Base-by-base conservation (phyloP, 805 yeast genomes). In the Starmera amethionina region DNA sequence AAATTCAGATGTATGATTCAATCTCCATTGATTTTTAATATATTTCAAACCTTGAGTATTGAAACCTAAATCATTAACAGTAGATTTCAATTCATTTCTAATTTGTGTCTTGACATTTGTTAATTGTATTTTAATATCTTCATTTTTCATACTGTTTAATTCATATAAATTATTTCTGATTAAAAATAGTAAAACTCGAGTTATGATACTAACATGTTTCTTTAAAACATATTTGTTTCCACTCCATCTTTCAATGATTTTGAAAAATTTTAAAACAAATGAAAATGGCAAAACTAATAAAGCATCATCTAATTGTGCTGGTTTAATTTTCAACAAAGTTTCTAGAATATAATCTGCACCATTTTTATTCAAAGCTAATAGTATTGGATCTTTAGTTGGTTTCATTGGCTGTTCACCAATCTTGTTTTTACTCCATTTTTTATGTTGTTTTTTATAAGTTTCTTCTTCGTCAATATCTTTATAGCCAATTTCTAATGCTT, bases 231-330 rank as follows among this genome's bases (percentile, higher is more conserved):
- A 58, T 34, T 66, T 59, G 25, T 64, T 64, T 39, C 65, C 60
- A 32, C 93, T 75, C 86, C 96, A 89, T 27, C 75, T 68, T 46
- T 78, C 81, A 40, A 93, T 75, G 50, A 88, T 83, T 49, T 70
- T 70, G 46, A 93, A 69, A 38, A 93, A 68, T 48, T 75, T 75
- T 41, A 79, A 57, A 3, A 89, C 80, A 60, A 80, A 82, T 10
- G 95, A 86, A 54, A 90, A 89, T 29, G 98, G 96, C 40, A 93
- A 67, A 1, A 93, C 95, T 36, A 93, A 63, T 41, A 93, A 69
- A 2, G 97, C 95, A 62, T 93, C 99, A 52, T 90, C 96, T 30
- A 93, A 64, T 52, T 90, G 96, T 0, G 94, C 73, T 1, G 95
- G 76, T 51, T 73, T 82, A 57, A 93, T 85, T 52, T 77, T 78